Evolutionary conservation across 768 basidiomycete species (phyloP), one percentile per base, ranked within the genome.

Genomic region (Pholiota conissans): DNA sequence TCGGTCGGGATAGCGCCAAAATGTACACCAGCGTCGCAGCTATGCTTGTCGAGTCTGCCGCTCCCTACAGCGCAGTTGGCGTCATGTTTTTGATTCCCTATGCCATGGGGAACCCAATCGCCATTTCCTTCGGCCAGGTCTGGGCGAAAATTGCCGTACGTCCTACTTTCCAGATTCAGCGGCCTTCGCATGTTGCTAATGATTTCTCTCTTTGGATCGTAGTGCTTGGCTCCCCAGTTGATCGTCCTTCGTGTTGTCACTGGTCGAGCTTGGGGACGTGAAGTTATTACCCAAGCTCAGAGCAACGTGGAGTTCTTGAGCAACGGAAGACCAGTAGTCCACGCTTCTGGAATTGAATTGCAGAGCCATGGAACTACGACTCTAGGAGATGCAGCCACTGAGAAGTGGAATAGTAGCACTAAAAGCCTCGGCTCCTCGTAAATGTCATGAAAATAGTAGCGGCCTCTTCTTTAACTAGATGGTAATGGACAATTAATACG

Each of bases 141-240:
- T 79, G 76, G 72, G 71, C 74, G 3, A 77, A 76, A 61, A 67
- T 77, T 55, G 72, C 73, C 34, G 77, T 78, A 57, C 48, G 76
- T 72, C 42, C 5, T 18, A 27, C 29, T 55, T 18, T 37, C 30
- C 20, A 3, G 37, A 10, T 24, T 49, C 32, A 10, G 14, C 29
- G n/a, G 37, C n/a, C 6, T 8, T 13, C 18, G 32, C 37, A n/a
- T 5, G 16, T 13, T 22, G 24, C 42, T 45, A 5, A 45, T 13
- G 10, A 20, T 6, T 24, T 22, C 18, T 20, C 9, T 11, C 13
- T 6, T 6, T 32, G n/a, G n/a, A 47, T 27, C 34, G n/a, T 35
- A 69, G 65, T 69, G 68, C 46, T 29, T 67, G 5, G 58, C 68
- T 13, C 68, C 66, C 28, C 65, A 69, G 30, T 51, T 69, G 20